phyloP scores from a whole-genome alignment of 768 basidiomycete genomes.

The Leccinellum rugosiceps region DNA sequence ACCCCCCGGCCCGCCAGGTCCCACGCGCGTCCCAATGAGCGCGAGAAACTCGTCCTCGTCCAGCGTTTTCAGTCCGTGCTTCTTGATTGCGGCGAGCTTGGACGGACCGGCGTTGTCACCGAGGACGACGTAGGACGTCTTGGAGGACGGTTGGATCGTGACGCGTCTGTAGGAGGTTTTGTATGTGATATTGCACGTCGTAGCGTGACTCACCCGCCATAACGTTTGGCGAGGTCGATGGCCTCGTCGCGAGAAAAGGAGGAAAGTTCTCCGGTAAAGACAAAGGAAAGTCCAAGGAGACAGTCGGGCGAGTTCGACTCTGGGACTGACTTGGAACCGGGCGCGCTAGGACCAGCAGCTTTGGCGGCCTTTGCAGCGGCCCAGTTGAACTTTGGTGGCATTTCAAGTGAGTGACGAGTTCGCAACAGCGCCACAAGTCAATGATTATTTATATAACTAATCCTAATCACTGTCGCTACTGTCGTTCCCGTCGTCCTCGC shows the following conservation, averaged over 20 bases:
- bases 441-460: no score
- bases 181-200: not conserved
- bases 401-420: not conserved
- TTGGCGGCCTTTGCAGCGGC: conserved; percentile 57
- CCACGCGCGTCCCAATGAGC: conserved; percentile 72
- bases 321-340: conserved; percentile 59
- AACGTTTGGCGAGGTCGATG: conserved; percentile 84
- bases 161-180: conserved; percentile 59
- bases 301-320: conserved; percentile 77
- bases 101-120: conserved; percentile 85
- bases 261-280: conserved; percentile 92
- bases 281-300: conserved; percentile 82
- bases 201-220: conserved; percentile 67
- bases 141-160: conserved; percentile 81
- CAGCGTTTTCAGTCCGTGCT: conserved; percentile 70
- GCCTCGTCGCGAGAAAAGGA: conserved; percentile 89
- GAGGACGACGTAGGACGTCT: conserved; percentile 85
- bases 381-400: conserved; percentile 37
- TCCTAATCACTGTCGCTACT: conserved; percentile 28
- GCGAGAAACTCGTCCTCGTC: conserved; percentile 86
- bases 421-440: not conserved
- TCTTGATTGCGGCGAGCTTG: conserved; percentile 85
- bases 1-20: conserved; percentile 33
- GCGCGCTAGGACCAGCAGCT: conserved; percentile 52
- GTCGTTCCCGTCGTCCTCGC: conserved; percentile 21